phyloP scores from a whole-genome alignment of 2,329 filamentous ascomycete genomes.

The Colletotrichum sp. region DNA sequence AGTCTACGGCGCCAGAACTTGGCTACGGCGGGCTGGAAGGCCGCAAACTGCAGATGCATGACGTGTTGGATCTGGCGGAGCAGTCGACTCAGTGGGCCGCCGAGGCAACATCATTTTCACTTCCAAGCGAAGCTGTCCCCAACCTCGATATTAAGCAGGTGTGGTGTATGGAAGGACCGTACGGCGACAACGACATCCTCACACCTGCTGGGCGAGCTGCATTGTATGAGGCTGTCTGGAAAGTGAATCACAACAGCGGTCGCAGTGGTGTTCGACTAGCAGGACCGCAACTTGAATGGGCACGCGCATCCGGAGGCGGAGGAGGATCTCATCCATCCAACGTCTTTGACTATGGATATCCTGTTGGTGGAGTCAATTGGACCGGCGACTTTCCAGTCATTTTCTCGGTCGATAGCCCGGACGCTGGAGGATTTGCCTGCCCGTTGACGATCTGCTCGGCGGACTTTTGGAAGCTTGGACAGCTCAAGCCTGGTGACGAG shows the following conservation, averaged over 20 bases:
- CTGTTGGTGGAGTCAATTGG: conserved; percentile 38
- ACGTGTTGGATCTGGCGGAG: not conserved
- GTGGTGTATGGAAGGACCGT: conserved; percentile 22
- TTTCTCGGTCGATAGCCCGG: conserved; percentile 36
- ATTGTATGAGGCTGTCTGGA: conserved; percentile 51
- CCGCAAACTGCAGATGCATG: conserved; percentile 28
- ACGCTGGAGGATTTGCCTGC: conserved; percentile 35
- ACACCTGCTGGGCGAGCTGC: conserved; percentile 48
- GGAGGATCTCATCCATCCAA: conserved; percentile 68
- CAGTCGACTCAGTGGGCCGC: not conserved
- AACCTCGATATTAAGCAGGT: not conserved
- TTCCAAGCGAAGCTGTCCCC: not conserved
- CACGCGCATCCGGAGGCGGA: conserved; percentile 63
- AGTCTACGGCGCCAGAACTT: conserved; percentile 62
- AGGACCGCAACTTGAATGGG: conserved; percentile 64
- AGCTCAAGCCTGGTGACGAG: conserved; percentile 34
- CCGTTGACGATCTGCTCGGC: conserved; percentile 33
- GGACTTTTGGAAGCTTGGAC: conserved; percentile 41
- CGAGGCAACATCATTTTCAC: not conserved
- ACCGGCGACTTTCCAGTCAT: conserved; percentile 39
- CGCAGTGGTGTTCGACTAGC: conserved; percentile 65
- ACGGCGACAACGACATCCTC: conserved; percentile 34
- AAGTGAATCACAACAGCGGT: conserved; percentile 65
- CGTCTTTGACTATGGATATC: conserved; percentile 64
- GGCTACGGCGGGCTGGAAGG: conserved; percentile 66